Conservation (phyloP, 306 rosid genomes). For the Cercis canadensis region DNA sequence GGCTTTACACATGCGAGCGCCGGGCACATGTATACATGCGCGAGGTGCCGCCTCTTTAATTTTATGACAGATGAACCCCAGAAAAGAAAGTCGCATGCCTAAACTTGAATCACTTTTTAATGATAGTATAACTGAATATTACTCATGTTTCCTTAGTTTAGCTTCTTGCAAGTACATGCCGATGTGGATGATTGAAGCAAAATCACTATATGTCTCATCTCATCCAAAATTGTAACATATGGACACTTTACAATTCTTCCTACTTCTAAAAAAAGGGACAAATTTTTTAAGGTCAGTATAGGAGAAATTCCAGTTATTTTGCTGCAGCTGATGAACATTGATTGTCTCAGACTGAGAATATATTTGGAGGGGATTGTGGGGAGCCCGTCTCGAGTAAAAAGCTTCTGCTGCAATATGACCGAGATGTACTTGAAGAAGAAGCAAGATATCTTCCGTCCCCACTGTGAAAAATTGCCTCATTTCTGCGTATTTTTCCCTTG, state of each 20-base stretch:
- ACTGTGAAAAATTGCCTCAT: slow-evolving; percentile 63
- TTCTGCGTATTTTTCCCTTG: slow-evolving; percentile 67
- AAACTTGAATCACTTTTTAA: no score
- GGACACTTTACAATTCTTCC: slow-evolving; percentile 1
- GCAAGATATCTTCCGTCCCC: slow-evolving; percentile 94
- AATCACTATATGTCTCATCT: slow-evolving; percentile 30
- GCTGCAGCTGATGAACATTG: slow-evolving; percentile 15
- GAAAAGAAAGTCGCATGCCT: no score
- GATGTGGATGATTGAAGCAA: slow-evolving; percentile 18
- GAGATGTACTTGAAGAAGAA: slow-evolving; percentile 96
- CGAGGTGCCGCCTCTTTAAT: no score
- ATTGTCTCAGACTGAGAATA: slow-evolving; percentile 53
- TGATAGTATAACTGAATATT: not conserved
- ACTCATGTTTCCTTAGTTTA: not conserved
- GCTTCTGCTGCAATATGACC: slow-evolving; percentile 93
- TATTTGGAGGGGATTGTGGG: slow-evolving; percentile 80
- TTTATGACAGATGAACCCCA: no score
- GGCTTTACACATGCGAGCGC: no score
- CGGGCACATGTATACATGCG: no score
- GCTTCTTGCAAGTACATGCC: slow-evolving; percentile 26
- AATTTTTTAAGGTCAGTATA: slow-evolving; percentile 2
- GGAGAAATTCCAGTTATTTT: slow-evolving; percentile 33
- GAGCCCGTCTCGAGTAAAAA: slow-evolving; percentile 90
- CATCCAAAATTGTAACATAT: slow-evolving; percentile 34
- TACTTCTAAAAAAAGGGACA: slow-evolving; percentile 38